These are phyloP conservation scores for Sedum album DNA, from an alignment of 164 flowering plant species.

Conservation along the genomic window DNA sequence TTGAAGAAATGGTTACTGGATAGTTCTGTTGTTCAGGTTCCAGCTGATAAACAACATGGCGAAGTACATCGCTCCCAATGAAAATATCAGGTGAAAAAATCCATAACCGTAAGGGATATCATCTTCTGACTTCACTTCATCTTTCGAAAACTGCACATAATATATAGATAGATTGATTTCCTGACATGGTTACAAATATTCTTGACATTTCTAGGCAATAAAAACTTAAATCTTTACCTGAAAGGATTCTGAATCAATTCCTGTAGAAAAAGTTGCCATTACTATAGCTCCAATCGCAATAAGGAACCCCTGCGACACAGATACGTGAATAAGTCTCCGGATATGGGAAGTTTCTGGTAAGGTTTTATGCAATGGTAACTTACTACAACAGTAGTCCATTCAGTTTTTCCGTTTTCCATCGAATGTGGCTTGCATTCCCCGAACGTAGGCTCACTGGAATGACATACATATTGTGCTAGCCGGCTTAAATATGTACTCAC, in stretches of 20 bases:
- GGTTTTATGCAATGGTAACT: slow-evolving; percentile 15
- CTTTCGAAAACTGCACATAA: slow-evolving; percentile 51
- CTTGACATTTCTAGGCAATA: background rate
- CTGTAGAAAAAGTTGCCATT: slow-evolving; percentile 91
- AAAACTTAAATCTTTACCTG: slow-evolving; percentile 35
- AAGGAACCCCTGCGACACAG: slow-evolving; percentile 52
- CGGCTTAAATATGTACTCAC: background rate
- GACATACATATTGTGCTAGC: background rate
- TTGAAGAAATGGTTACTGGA: slow-evolving; percentile 31
- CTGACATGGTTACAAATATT: slow-evolving; percentile 50
- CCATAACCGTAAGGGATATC: slow-evolving; percentile 79
- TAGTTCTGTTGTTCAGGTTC: slow-evolving; percentile 57
- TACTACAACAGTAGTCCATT: slow-evolving; percentile 72
- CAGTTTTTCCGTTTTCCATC: slow-evolving; percentile 27
- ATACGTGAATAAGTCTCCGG: background rate
- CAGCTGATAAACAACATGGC: slow-evolving; percentile 90
- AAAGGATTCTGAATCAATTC: slow-evolving; percentile 83
- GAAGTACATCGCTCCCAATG: slow-evolving; percentile 89
- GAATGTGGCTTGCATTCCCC: slow-evolving; percentile 41
- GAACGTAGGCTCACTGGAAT: slow-evolving; percentile 64
- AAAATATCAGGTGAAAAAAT: slow-evolving; percentile 73
- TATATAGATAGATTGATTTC: slow-evolving; percentile 17
- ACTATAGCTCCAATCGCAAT: slow-evolving; percentile 78
- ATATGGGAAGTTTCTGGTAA: background rate
- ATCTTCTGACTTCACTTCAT: slow-evolving; percentile 42